Percentiles rank a stretch among this genome's conserved stretches.
phyloP scores from a whole-genome alignment of 148 eudicot species.

The Cornus kousa region DNA sequence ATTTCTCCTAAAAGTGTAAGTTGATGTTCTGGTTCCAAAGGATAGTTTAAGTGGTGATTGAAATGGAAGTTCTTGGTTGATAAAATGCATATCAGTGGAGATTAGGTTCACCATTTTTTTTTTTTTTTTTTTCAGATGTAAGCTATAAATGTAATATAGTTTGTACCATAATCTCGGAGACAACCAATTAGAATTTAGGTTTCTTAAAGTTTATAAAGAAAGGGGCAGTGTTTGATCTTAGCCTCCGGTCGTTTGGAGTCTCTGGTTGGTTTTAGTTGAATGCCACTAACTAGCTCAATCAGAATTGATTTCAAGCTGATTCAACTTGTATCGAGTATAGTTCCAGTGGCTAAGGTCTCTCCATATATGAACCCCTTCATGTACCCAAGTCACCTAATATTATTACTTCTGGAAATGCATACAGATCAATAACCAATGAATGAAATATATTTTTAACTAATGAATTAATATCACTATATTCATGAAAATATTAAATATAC shows the following conservation, averaged over 20 bases:
- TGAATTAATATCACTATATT: no score
- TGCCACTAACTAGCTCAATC: background rate
- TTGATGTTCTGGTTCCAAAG: no score
- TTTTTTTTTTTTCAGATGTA: no score
- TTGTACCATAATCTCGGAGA: background rate
- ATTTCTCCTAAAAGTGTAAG: background rate
- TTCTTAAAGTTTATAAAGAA: background rate
- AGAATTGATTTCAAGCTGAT: background rate
- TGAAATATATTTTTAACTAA: no score
- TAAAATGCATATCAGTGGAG: background rate
- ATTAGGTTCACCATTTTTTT: background rate
- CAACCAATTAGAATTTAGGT: background rate
- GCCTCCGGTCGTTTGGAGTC: no score
- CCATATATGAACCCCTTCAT: no score
- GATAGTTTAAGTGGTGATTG: background rate
- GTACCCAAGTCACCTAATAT: no score
- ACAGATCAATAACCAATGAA: no score
- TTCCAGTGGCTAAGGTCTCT: background rate
- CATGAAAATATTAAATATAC: no score
- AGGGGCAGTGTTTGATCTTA: background rate
- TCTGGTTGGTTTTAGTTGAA: background rate
- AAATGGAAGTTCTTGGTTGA: background rate
- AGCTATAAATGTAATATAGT: background rate
- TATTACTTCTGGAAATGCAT: no score
- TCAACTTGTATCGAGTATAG: no score